Percentiles rank a stretch among this genome's conserved stretches.
These are phyloP conservation scores for Tuber umbilicatum DNA, from an alignment of 495 filamentous ascomycete genomes.

Conservation along the genomic window DNA sequence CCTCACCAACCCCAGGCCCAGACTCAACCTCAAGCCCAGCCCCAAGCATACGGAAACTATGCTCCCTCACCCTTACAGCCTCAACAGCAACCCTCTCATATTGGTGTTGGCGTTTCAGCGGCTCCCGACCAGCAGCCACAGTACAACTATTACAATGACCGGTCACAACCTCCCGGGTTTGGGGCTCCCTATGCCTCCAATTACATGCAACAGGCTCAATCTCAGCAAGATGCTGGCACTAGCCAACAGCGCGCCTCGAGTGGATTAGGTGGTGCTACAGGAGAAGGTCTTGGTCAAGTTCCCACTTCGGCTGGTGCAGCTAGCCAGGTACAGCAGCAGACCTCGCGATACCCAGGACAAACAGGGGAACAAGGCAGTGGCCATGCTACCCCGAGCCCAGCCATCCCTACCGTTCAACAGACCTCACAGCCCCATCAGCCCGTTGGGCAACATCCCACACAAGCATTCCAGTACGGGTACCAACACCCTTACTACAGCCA, in stretches of 20 bases:
- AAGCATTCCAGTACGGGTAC: constrained; percentile 34
- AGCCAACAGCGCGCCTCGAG: constrained; percentile 64
- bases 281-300: constrained; percentile 68
- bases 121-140: constrained; percentile 67
- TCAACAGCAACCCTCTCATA: constrained; percentile 76
- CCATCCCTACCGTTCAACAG: constrained; percentile 59
- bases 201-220: constrained; percentile 49
- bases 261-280: constrained; percentile 66
- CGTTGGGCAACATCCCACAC: constrained; percentile 39
- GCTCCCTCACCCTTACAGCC: constrained; percentile 75
- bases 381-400: constrained; percentile 80
- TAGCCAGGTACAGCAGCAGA: constrained; percentile 52
- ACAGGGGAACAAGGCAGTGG: constrained; percentile 73
- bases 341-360: constrained; percentile 58
- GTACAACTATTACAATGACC: constrained; percentile 61
- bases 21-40: constrained; percentile 49
- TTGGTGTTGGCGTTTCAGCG: constrained; percentile 39
- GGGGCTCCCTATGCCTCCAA: constrained; percentile 65
- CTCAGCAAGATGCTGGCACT: constrained; percentile 64
- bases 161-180: constrained; percentile 41
- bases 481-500: constrained; percentile 40
- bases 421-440: constrained; percentile 40
- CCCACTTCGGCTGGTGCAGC: constrained; percentile 51
- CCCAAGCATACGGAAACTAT: constrained; percentile 63
- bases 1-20: constrained; percentile 58